Evolutionary conservation across 2,329 filamentous ascomycete species (phyloP).

Genomic region (Penicillium olsonii): DNA sequence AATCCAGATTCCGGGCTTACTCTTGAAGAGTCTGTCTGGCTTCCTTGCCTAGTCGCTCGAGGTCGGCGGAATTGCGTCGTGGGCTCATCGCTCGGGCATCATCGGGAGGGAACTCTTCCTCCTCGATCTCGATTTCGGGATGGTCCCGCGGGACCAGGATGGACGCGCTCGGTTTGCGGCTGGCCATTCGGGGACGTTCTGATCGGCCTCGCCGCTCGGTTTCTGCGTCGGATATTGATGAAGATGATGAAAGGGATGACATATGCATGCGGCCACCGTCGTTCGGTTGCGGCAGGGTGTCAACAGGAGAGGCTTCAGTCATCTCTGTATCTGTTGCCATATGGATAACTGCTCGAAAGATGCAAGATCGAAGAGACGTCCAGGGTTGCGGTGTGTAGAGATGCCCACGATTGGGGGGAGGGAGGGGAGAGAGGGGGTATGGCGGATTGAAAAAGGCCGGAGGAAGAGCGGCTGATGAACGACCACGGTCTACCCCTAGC

Average conservation of each 20-base stretch:
- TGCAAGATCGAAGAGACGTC: slow-evolving; percentile 20
- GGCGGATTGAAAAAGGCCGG: not conserved
- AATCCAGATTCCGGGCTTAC: slow-evolving; percentile 44
- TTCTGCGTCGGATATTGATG: slow-evolving; percentile 51
- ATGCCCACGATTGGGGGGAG: not conserved
- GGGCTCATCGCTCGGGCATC: slow-evolving; percentile 96
- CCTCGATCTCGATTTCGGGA: slow-evolving; percentile 69
- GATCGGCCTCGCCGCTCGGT: slow-evolving; percentile 47
- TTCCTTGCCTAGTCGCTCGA: slow-evolving; percentile 82
- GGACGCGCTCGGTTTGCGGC: slow-evolving; percentile 77
- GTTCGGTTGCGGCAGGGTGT: slow-evolving; percentile 42
- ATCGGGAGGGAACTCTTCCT: slow-evolving; percentile 77
- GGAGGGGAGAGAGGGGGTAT: not conserved
- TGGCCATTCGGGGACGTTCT: slow-evolving; percentile 67
- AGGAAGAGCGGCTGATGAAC: slow-evolving; percentile 13
- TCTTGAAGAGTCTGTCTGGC: slow-evolving; percentile 67
- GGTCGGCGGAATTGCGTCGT: slow-evolving; percentile 82
- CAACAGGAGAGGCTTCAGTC: slow-evolving; percentile 41
- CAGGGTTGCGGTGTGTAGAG: slow-evolving; percentile 21
- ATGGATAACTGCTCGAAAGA: slow-evolving; percentile 22
- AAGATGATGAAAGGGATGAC: slow-evolving; percentile 47
- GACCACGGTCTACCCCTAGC: slow-evolving; percentile 40
- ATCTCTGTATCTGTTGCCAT: slow-evolving; percentile 41
- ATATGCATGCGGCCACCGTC: slow-evolving; percentile 42
- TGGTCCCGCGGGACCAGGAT: slow-evolving; percentile 79